Evolutionary conservation across 352 stramenopile genomes (phyloP), one percentile per base, ranked within the genome.

Genomic region (Phytophthora hibernalis): DNA sequence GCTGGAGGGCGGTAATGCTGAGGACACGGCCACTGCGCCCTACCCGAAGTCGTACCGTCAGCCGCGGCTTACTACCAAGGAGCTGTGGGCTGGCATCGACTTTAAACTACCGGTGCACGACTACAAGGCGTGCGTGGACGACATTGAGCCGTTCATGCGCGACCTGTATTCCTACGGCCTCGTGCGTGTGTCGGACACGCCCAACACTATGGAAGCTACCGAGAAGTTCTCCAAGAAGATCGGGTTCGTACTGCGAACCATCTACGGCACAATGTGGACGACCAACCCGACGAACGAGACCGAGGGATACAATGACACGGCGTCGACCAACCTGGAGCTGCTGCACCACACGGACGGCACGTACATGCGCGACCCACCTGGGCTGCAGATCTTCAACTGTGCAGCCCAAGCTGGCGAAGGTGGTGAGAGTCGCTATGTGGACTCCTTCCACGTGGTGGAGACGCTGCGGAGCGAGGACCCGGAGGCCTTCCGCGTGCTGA

Each of bases 351-450:
- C 89, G 28, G 89, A 97, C 65, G 85, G 85, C 72, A 96, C 85
- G 64, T 97, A 97, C 76, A 91, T 95, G 53, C 82, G 84, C 56
- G 86, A 95, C 33, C 85, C 88, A 11, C 86, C 89, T n/a, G 89
- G 89, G 11, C 69, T 97, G 35, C 89, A 97, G 69, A 93, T 97
- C 64, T 97, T 97, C 73, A 97, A 97, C 72, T 97, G 89, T 65
- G 74, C 90, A 0, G 82, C 79, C 5, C 87, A 96, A 56, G 88
- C 87, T 7, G 80, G 79, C 11, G 74, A 88, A 10, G 87, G 84
- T 13, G 89, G 85, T 21, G 82, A 87, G 33, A 95, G 83, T 53
- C 86, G 85, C 35, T 95, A 94, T 68, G 67, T 95, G 9, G 89
- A 97, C 57, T 76, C 83, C 9, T 97, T 96, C 66, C 68, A 92